Conservation (phyloP, 805 yeast species). For the Starmera pachycereana region DNA sequence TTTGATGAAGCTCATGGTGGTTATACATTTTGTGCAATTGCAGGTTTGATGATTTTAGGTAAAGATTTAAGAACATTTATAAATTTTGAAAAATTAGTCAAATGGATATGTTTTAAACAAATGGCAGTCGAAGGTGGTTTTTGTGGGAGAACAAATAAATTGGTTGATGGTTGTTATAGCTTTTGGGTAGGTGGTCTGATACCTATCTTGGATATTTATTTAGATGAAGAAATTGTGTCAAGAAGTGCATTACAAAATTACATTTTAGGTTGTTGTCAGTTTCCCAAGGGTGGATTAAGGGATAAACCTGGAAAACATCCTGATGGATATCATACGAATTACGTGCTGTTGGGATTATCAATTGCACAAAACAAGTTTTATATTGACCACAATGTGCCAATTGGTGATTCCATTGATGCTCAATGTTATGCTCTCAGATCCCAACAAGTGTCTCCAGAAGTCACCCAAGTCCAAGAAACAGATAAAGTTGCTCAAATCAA, state of each 20-base stretch:
- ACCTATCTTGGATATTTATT: constrained; percentile 47
- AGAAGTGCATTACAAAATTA: constrained; percentile 54
- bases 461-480: constrained; percentile 11
- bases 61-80: constrained; percentile 23
- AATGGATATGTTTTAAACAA: constrained; percentile 72
- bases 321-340: constrained; percentile 89
- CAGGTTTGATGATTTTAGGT: constrained; percentile 40
- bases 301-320: constrained; percentile 81
- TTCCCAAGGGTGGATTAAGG: constrained; percentile 57
- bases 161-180: constrained; percentile 93
- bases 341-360: constrained; percentile 64
- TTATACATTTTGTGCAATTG: constrained; percentile 84
- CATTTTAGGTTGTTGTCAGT: constrained; percentile 68
- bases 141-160: constrained; percentile 81
- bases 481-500: constrained; percentile 28
- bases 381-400: background rate
- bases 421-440: constrained; percentile 6
- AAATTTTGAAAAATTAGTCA: constrained; percentile 38
- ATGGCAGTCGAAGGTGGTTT: constrained; percentile 73
- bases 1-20: constrained; percentile 94
- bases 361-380: constrained; percentile 12
- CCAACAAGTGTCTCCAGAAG: constrained; percentile 1
- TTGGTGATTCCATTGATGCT: constrained; percentile 1
- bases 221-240: constrained; percentile 27
- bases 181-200: constrained; percentile 88